Base-by-base conservation (phyloP, 1,284 basidiomycete genomes). In the Waitea zeae region DNA sequence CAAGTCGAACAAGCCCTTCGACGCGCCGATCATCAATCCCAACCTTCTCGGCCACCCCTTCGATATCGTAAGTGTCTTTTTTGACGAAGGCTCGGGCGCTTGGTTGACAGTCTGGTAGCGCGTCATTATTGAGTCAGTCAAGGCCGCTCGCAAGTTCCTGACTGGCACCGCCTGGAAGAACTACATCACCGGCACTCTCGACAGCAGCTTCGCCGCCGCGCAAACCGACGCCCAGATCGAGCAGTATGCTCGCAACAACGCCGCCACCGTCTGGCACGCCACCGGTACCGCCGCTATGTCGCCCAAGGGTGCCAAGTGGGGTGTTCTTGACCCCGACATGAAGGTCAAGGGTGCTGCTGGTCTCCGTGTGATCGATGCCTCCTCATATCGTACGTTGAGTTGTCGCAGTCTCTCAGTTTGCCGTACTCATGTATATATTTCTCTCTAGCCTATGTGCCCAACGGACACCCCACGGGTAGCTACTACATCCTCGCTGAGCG, bases 331-430 rank as follows among this genome's bases (percentile, higher is more conserved):
- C 29, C 44, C 51, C 12, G 42, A 49, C 19, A 20, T 52, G 35
- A 41, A 24, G 7, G 47, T 53, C 13, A 48, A 47, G 35, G 45
- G 45, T 3, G 40, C 40, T 12, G 17, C 34, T 4, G 49, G 48
- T 2, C 36, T 52, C 30, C 32, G 49, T 1, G 35, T 51, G 14
- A 43, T 52, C 12, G 50, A 51, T 39, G 49, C 49, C n/a, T n/a
- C n/a, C n/a, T n/a, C n/a, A n/a, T n/a, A n/a, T n/a, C n/a, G n/a
- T n/a, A n/a, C n/a, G n/a, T n/a, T n/a, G n/a, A n/a, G n/a, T n/a
- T n/a, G n/a, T n/a, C n/a, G n/a, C n/a, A n/a, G n/a, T n/a, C n/a
- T n/a, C n/a, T n/a, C n/a, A n/a, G n/a, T n/a, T n/a, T n/a, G n/a
- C n/a, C n/a, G n/a, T n/a, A n/a, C n/a, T n/a, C n/a, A n/a, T n/a